Conservation (phyloP, 495 filamentous ascomycete genomes). For the Penicillium lagena region DNA sequence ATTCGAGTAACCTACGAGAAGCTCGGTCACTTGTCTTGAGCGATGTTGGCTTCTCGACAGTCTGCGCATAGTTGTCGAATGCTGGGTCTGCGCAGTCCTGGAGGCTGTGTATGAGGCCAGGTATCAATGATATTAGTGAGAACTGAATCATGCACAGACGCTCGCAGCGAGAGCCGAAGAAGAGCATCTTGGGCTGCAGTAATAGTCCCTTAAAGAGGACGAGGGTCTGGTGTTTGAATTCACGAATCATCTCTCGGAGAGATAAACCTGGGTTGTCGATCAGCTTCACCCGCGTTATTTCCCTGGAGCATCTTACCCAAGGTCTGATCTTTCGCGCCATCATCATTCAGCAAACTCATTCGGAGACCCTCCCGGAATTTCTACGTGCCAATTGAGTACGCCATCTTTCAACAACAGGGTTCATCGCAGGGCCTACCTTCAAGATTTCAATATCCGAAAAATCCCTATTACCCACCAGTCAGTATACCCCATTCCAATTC, state of each 20-base stretch:
- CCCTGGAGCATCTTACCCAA: slow-evolving; percentile 47
- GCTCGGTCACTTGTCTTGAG: slow-evolving; percentile 85
- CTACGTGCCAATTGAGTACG: slow-evolving; percentile 27
- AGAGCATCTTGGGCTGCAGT: slow-evolving; percentile 98
- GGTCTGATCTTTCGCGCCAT: slow-evolving; percentile 76
- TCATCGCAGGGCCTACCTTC: slow-evolving; percentile 38
- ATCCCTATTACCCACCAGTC: slow-evolving; percentile 39
- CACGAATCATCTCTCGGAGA: slow-evolving; percentile 82
- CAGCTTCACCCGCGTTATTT: neutral
- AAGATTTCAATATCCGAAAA: slow-evolving; percentile 70
- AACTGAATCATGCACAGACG: slow-evolving; percentile 97
- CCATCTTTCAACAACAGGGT: neutral
- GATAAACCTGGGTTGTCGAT: slow-evolving; percentile 56
- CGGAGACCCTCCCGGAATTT: slow-evolving; percentile 87
- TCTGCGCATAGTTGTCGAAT: slow-evolving; percentile 74
- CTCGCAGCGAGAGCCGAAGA: slow-evolving; percentile 94
- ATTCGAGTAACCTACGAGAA: slow-evolving; percentile 47
- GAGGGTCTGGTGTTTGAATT: slow-evolving; percentile 89
- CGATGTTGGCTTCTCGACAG: slow-evolving; percentile 70
- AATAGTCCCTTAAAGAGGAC: slow-evolving; percentile 90
- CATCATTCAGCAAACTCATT: slow-evolving; percentile 57
- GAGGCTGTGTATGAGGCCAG: slow-evolving; percentile 76
- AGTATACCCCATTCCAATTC: slow-evolving; percentile 9
- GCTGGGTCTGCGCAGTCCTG: slow-evolving; percentile 91
- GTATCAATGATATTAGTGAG: slow-evolving; percentile 88